Base-by-base conservation (phyloP, 2,329 filamentous ascomycete genomes). In the Phialophora macrospora region DNA sequence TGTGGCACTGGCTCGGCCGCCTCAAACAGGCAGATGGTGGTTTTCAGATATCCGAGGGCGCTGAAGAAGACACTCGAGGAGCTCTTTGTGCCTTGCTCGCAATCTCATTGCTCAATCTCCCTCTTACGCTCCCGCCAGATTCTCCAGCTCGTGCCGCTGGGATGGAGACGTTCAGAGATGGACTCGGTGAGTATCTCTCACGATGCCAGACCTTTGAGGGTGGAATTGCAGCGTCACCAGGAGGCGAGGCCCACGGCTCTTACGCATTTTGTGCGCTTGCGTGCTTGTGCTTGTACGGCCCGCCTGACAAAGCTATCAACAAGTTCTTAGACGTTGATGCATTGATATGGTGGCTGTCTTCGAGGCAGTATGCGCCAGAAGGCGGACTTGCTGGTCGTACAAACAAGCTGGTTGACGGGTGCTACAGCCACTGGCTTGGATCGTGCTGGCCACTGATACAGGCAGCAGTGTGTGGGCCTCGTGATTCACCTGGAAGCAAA, bases 371-470 rank as follows among this genome's bases (percentile, higher is more conserved):
- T 76, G 88, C 88, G 32, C 95, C 94, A 3, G 95, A 98, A 77
- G 93, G 93, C 70, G 95, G 95, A 41, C 93, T 97, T 75, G 90
- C 92, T 48, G 95, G 95, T 67, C 90, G 95, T 72, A 97, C 94
- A 30, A 98, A 98, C 83, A 99, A 99, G 80, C 85, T 99, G 34
- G 95, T 98, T 34, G 95, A 99, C 77, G 95, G 94, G 54, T 99
- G 95, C 80, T 99, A 99, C 81, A 96, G 92, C 76, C 94, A 97
- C 79, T 99, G 95, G 95, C 90, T 97, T 38, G 95, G 95, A 62
- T 91, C 90, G 62, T 98, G 93, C 80, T 99, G 93, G 92, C 90
- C 94, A 54, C 80, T 99, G 70, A 83, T 98, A 71, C 90, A 97
- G 80, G 91, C 92, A 64, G 89, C 89, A 62, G 80, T 95, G 64